phyloP scores from a whole-genome alignment of 192 early-diverging fungal genomes.

The Gryganskiella cystojenkinii region DNA sequence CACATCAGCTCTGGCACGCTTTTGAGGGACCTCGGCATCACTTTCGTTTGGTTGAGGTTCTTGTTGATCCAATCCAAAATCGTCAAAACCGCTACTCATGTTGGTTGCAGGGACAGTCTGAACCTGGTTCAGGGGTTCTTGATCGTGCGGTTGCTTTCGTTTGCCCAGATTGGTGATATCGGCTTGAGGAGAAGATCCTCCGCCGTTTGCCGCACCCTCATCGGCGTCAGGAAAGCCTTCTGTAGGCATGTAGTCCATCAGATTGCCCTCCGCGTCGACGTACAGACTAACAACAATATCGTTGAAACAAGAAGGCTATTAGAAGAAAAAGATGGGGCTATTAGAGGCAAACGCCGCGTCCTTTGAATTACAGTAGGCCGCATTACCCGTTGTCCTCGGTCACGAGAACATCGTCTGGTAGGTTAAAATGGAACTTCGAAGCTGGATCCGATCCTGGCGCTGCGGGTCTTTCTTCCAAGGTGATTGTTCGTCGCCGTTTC shows the following conservation, averaged over 20 bases:
- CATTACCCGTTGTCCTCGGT: conserved; percentile 35
- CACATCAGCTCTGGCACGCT: not conserved
- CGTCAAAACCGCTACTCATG: too few species aligned
- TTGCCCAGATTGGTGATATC: not conserved
- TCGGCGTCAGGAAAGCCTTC: conserved; percentile 1
- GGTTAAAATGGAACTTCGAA: not conserved
- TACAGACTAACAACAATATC: conserved; percentile 10
- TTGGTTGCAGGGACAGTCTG: too few species aligned
- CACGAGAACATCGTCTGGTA: conserved; percentile 18
- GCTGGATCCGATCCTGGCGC: not conserved
- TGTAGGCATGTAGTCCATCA: conserved; percentile 16
- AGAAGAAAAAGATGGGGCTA: not conserved
- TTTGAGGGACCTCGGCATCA: not conserved
- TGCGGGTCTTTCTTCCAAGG: conserved; percentile 15
- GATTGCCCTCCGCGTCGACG: conserved; percentile 34
- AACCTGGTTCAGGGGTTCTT: not conserved
- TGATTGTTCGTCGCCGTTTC: conserved; percentile 25
- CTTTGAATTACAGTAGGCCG: not conserved
- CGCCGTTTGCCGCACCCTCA: not conserved
- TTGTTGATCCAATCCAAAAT: too few species aligned
- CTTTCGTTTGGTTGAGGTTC: not conserved
- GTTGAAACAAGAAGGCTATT: too few species aligned
- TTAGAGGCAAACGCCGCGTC: not conserved
- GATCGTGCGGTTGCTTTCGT: not conserved
- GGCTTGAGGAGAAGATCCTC: not conserved